A percentile compares a stretch with the other conserved stretches of the same genome.
phyloP scores from a whole-genome alignment of 139 green algal genomes.

The Closterium sp. region DNA sequence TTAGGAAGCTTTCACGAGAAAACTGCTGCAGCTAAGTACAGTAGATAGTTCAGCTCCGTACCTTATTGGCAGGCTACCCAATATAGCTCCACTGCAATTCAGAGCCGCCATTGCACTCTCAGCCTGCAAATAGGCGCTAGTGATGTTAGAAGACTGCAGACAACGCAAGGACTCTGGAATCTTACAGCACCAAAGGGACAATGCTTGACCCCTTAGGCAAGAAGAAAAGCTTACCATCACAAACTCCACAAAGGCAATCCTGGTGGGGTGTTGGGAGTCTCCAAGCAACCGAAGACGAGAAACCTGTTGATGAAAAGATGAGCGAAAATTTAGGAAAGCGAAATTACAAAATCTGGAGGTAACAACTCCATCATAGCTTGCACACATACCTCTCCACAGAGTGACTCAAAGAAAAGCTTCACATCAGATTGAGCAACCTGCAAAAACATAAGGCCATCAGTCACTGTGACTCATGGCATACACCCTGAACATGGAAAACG shows the following conservation, averaged over 20 bases:
- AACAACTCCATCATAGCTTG: background rate
- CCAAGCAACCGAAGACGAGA: conserved; percentile 81
- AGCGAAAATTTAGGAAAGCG: background rate
- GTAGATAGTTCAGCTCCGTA: background rate
- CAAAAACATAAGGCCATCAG: background rate
- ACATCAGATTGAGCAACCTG: conserved; percentile 66
- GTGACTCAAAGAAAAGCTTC: conserved; percentile 80
- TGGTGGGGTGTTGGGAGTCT: conserved; percentile 80
- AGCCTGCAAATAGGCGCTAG: conserved; percentile 26
- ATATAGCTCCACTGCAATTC: conserved; percentile 84
- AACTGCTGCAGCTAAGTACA: too few relatives aligned
- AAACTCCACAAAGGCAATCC: conserved; percentile 97
- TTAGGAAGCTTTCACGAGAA: too few relatives aligned
- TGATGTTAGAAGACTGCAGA: background rate
- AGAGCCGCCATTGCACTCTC: conserved; percentile 81
- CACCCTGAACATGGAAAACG: background rate
- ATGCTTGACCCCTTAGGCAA: too few relatives aligned
- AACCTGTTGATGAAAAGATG: conserved; percentile 56
- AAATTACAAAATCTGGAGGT: background rate
- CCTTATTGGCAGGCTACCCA: conserved; percentile 67
- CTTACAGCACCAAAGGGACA: too few relatives aligned
- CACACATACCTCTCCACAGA: conserved; percentile 74
- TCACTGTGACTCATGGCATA: background rate
- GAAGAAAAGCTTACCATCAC: conserved; percentile 32
- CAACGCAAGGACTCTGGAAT: background rate